A percentile compares a stretch with the other conserved stretches of the same genome.
Conservation (phyloP, 2,329 filamentous ascomycete species). For the Talaromyces sp. region DNA sequence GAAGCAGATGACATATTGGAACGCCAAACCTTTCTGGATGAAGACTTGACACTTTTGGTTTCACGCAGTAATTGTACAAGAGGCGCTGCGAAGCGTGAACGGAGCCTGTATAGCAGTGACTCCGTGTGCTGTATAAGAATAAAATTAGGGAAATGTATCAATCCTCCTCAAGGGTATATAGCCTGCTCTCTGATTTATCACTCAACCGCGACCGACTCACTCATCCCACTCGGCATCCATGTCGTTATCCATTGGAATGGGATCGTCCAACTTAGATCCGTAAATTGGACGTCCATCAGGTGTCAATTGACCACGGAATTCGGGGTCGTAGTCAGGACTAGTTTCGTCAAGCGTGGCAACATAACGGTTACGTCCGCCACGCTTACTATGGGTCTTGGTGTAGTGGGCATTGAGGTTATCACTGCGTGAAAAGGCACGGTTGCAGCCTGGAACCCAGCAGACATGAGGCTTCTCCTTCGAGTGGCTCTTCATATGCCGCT, state of each 20-base stretch:
- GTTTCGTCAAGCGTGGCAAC: slow-evolving; percentile 45
- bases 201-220: slow-evolving; percentile 19
- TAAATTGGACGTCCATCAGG: slow-evolving; percentile 42
- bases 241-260: slow-evolving; percentile 30
- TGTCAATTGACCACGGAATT: slow-evolving; percentile 44
- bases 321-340: slow-evolving; percentile 43
- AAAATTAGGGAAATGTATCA: slow-evolving; percentile 7
- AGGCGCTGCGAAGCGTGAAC: slow-evolving; percentile 13
- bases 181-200: not conserved
- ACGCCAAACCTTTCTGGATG: not conserved
- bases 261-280: slow-evolving; percentile 35
- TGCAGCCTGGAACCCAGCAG: slow-evolving; percentile 45
- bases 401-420: slow-evolving; percentile 48
- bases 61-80: slow-evolving; percentile 19
- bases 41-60: not conserved
- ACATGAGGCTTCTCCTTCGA: slow-evolving; percentile 44
- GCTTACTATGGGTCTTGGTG: slow-evolving; percentile 47
- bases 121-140: slow-evolving; percentile 6
- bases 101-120: not conserved
- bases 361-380: slow-evolving; percentile 45
- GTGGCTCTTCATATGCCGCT: slow-evolving; percentile 49
- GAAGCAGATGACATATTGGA: not conserved
- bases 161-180: slow-evolving; percentile 17
- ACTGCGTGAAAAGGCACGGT: slow-evolving; percentile 42
- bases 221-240: slow-evolving; percentile 36